phyloP scores from a whole-genome alignment of 805 yeast species.

The Trichomonascus vanleenenianus region DNA sequence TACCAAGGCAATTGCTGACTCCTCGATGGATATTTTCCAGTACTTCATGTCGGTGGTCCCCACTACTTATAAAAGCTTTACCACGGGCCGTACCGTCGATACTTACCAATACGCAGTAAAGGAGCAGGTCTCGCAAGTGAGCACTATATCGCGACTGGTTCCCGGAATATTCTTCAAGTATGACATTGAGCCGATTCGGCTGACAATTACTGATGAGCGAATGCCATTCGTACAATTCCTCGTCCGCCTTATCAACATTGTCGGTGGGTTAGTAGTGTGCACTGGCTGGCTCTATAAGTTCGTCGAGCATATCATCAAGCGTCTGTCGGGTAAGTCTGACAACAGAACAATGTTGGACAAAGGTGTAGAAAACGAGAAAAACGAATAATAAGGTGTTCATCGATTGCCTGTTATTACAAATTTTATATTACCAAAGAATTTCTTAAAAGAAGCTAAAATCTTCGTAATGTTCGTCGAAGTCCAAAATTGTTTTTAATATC shows the following conservation, averaged over 20 bases:
- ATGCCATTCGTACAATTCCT: constrained; percentile 72
- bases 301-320: constrained; percentile 34
- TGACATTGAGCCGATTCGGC: constrained; percentile 80
- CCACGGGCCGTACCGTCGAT: constrained; percentile 59
- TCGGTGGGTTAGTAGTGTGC: constrained; percentile 71
- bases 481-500: too few relatives aligned
- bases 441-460: too few relatives aligned
- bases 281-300: constrained; percentile 58
- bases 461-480: too few relatives aligned
- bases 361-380: not conserved
- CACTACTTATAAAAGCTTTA: constrained; percentile 51
- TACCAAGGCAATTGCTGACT: constrained; percentile 50
- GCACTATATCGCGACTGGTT: constrained; percentile 23
- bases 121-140: constrained; percentile 10
- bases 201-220: constrained; percentile 62
- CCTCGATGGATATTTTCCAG: constrained; percentile 41
- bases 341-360: not conserved
- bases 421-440: too few relatives aligned
- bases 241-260: constrained; percentile 67
- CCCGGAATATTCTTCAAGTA: constrained; percentile 83
- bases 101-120: constrained; percentile 75
- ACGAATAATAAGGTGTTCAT: too few relatives aligned
- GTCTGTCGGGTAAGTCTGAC: not conserved
- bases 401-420: too few relatives aligned
- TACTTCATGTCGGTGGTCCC: constrained; percentile 81